Base-by-base conservation (phyloP, 495 filamentous ascomycete species). In the Hyphodiscus hymeniophilus region DNA sequence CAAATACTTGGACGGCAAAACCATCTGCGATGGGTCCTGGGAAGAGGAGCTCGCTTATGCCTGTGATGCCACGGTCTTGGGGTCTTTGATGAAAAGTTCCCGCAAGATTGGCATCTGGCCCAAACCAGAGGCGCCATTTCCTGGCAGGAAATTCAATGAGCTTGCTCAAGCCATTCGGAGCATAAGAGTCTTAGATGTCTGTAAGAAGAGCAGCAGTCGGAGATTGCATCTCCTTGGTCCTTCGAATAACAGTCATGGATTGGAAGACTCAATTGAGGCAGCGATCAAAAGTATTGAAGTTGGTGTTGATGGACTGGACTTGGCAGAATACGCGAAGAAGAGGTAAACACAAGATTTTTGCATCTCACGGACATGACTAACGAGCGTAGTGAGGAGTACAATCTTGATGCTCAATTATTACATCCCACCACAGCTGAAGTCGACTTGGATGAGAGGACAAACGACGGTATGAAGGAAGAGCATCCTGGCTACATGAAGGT, bases 1-100 rank as follows among this genome's bases (percentile, higher is more conserved):
- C 16, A 26, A 17, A 18, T 44, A 43, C 12, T 41, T 48, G 46
- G 35, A 31, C 33, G 46, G 46, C 15, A 8, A 31, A 35, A 28
- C 46, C 13, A 26, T 38, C 12, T 47, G 45, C 34, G 45, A 47
- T 16, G 32, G 3, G 7, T 4, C 21, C 20, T 17, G 38, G 34
- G 45, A 47, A 20, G 38, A 34, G 8, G 22, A 44, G 6, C 16
- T 35, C 5, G 17, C 26, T 24, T 47, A 28, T 16, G 40, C 38
- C 4, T 50, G 47, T 39, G 47, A 50, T 24, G 24, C 47, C 6
- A 50, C 43, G 47, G 15, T 50, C 7, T 32, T 50, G 12, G 47
- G 47, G 22, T 50, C 47, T 3, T 22, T 50, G 3, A 33, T 43
- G 31, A 47, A 41, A 21, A 22, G 22, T 12, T 46, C 33, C 16